A percentile compares a stretch with the other conserved stretches of the same genome.
Conservation (phyloP, 768 basidiomycete genomes). For the Trametes meyenii region DNA sequence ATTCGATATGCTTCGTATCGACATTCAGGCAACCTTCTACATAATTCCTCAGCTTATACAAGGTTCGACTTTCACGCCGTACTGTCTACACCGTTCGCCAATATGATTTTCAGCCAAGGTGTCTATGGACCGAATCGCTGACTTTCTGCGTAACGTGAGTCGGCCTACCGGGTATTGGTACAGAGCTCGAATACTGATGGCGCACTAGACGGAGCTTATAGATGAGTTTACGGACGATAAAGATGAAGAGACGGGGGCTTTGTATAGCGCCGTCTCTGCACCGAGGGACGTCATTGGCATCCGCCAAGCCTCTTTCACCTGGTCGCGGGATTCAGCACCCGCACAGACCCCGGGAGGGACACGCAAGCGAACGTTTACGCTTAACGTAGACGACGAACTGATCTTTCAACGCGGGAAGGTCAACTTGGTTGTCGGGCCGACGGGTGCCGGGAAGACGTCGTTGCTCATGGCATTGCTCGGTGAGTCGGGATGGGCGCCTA, state of each 20-base stretch:
- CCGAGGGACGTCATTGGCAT: conserved; percentile 20
- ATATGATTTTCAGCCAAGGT: conserved; percentile 34
- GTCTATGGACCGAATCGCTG: conserved; percentile 43
- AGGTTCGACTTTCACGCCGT: neutral
- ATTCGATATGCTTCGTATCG: conserved; percentile 21
- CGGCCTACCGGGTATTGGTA: neutral
- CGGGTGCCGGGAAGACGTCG: conserved; percentile 61
- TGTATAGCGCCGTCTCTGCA: neutral
- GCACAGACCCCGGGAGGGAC: conserved; percentile 10
- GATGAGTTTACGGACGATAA: conserved; percentile 19
- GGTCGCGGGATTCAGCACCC: conserved; percentile 8
- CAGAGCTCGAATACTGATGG: neutral
- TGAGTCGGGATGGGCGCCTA: conserved; percentile 8
- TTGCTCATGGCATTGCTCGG: conserved; percentile 38
- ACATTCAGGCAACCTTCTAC: neutral
- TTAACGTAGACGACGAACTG: conserved; percentile 52
- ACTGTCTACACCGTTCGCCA: neutral
- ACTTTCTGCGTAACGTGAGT: conserved; percentile 39
- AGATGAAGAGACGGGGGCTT: neutral
- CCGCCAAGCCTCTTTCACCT: conserved; percentile 25
- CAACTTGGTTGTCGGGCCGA: conserved; percentile 63
- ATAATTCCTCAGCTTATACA: conserved; percentile 10
- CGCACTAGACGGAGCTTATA: conserved; percentile 25
- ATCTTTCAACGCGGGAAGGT: conserved; percentile 52
- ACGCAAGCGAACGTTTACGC: conserved; percentile 45